Evolutionary conservation across 352 stramenopile genomes (phyloP).

Genomic region (Plasmopara muralis): DNA sequence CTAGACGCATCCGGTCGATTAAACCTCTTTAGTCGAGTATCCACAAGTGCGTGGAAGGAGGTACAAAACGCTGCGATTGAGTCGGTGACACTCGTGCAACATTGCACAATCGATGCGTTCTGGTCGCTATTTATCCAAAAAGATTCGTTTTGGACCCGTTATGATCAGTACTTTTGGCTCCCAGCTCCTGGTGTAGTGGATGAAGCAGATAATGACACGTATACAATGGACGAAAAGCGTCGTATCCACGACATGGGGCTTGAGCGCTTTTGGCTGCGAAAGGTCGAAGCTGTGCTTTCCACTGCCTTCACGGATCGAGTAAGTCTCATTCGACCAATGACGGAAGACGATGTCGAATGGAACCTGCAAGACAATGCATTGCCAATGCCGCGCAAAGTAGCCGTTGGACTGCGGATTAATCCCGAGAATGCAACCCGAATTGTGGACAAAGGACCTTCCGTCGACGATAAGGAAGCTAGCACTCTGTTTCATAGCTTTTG

Average conservation of each 20-base stretch:
- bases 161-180: slow-evolving; percentile 85
- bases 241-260: slow-evolving; percentile 68
- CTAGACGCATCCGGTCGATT: slow-evolving; percentile 66
- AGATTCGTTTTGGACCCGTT: slow-evolving; percentile 73
- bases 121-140: slow-evolving; percentile 78
- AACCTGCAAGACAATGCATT: slow-evolving; percentile 30
- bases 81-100: slow-evolving; percentile 51
- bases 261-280: slow-evolving; percentile 61
- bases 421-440: slow-evolving; percentile 68
- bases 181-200: slow-evolving; percentile 43
- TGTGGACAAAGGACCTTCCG: slow-evolving; percentile 85
- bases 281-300: slow-evolving; percentile 43
- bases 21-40: slow-evolving; percentile 71
- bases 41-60: slow-evolving; percentile 58
- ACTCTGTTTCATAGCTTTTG: slow-evolving; percentile 83
- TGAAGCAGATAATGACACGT: slow-evolving; percentile 50
- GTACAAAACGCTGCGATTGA: slow-evolving; percentile 58
- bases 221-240: slow-evolving; percentile 61
- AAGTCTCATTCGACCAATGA: slow-evolving; percentile 44
- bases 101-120: slow-evolving; percentile 68
- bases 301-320: slow-evolving; percentile 65
- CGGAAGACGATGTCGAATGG: slow-evolving; percentile 45
- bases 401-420: slow-evolving; percentile 77
- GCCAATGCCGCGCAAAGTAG: slow-evolving; percentile 49
- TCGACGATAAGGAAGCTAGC: slow-evolving; percentile 70